A percentile compares a stretch with the other conserved stretches of the same genome.
phyloP scores from a whole-genome alignment of 2,329 filamentous ascomycete genomes.

The Drechmeria coniospora region DNA sequence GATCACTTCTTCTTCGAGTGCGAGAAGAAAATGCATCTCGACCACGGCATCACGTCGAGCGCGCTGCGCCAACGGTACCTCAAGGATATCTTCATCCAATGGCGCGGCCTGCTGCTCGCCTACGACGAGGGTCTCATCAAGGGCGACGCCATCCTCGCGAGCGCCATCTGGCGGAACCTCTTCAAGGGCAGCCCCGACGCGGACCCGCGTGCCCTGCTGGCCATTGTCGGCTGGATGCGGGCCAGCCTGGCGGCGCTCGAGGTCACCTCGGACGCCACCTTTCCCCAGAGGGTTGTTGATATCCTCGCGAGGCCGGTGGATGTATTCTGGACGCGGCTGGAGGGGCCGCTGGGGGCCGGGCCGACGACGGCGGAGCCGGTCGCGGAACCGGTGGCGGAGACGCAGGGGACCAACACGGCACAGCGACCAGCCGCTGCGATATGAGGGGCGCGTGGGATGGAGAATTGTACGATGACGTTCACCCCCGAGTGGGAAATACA shows the following conservation, averaged over 20 bases:
- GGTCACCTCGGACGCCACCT: slow-evolving; percentile 28
- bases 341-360: slow-evolving; percentile 21
- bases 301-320: slow-evolving; percentile 20
- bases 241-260: slow-evolving; percentile 31
- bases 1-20: slow-evolving; percentile 92
- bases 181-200: slow-evolving; percentile 54
- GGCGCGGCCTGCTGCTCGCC: slow-evolving; percentile 71
- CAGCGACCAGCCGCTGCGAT: too few species aligned
- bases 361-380: slow-evolving; percentile 5
- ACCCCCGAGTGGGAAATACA: too few species aligned
- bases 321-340: slow-evolving; percentile 29
- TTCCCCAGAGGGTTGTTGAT: slow-evolving; percentile 15
- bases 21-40: slow-evolving; percentile 67
- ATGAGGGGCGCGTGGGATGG: not conserved
- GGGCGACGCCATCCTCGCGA: slow-evolving; percentile 61
- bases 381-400: not conserved
- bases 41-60: slow-evolving; percentile 53
- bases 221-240: slow-evolving; percentile 42
- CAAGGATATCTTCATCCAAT: slow-evolving; percentile 87
- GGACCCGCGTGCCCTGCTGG: slow-evolving; percentile 34
- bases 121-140: slow-evolving; percentile 71
- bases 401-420: too few species aligned
- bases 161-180: slow-evolving; percentile 85
- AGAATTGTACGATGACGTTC: too few species aligned
- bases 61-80: slow-evolving; percentile 48